A percentile compares a stretch with the other conserved stretches of the same genome.
Evolutionary conservation across 495 filamentous ascomycete genomes (phyloP).

Genomic region (Clavariopsis aquatica): DNA sequence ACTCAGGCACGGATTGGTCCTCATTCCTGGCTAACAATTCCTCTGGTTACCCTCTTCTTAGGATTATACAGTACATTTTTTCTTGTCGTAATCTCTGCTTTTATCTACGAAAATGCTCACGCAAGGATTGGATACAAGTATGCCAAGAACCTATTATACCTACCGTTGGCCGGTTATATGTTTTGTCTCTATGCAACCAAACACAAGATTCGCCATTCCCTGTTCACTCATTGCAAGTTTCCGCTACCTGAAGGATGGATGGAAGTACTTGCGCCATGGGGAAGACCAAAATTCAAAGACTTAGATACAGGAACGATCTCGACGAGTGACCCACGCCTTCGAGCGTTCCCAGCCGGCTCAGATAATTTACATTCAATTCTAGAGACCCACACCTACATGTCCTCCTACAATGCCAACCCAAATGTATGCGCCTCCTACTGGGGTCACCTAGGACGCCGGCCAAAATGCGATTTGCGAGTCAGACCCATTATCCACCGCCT

Average conservation of each 20-base stretch:
- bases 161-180: not conserved
- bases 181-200: not conserved
- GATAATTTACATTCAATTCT: not conserved
- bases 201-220: not conserved
- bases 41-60: not conserved
- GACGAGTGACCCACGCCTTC: not conserved
- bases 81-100: not conserved
- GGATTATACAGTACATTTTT: not conserved
- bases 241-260: not conserved
- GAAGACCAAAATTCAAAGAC: not conserved
- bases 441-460: not conserved
- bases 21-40: not conserved
- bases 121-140: not conserved
- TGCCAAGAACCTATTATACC: not conserved
- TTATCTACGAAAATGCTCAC: not conserved
- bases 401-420: not conserved
- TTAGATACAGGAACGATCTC: not conserved
- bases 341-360: not conserved
- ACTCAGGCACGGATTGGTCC: not conserved
- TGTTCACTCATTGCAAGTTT: not conserved
- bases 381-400: not conserved
- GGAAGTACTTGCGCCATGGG: not conserved
- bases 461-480: not conserved
- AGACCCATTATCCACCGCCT: not conserved
- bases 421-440: not conserved